phyloP scores from a whole-genome alignment of 139 green algal species.

The Medakamo hakoo region DNA sequence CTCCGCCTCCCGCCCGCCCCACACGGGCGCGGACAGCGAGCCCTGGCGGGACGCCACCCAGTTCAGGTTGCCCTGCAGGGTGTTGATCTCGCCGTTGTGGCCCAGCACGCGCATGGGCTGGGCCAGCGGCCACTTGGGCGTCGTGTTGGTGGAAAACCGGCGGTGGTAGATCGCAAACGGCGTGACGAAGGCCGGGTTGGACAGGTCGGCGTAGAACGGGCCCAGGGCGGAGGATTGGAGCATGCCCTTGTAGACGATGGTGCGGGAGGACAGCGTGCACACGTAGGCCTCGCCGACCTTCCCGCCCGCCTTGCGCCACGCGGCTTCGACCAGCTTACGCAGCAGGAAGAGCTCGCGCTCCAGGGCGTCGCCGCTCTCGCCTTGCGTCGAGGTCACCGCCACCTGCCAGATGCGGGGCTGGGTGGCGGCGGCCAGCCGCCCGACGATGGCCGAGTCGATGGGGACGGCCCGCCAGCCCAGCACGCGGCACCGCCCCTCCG shows the following conservation, averaged over 20 bases:
- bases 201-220: conserved; percentile 83
- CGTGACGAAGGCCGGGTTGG: conserved; percentile 59
- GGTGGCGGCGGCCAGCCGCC: conserved; percentile 66
- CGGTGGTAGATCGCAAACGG: conserved; percentile 97
- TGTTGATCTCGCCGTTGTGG: conserved; percentile 99
- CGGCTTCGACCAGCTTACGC: conserved; percentile 73
- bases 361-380: conserved; percentile 57
- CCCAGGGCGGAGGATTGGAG: conserved; percentile 40
- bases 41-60: conserved; percentile 88
- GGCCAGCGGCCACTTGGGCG: conserved; percentile 92
- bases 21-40: conserved; percentile 68
- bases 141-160: conserved; percentile 98
- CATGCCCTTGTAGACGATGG: conserved; percentile 93
- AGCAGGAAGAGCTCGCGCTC: conserved; percentile 91
- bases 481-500: conserved; percentile 66
- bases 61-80: conserved; percentile 98
- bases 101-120: conserved; percentile 96
- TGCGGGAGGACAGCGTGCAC: conserved; percentile 70
- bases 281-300: conserved; percentile 70
- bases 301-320: conserved; percentile 17
- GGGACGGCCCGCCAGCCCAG: conserved; percentile 89
- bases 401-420: conserved; percentile 86
- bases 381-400: conserved; percentile 5
- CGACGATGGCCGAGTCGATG: conserved; percentile 68
- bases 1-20: conserved; percentile 76